Percentiles rank a stretch among this genome's conserved stretches.
Conservation (phyloP, 2,329 filamentous ascomycete genomes). For the Cladosporium sp. region DNA sequence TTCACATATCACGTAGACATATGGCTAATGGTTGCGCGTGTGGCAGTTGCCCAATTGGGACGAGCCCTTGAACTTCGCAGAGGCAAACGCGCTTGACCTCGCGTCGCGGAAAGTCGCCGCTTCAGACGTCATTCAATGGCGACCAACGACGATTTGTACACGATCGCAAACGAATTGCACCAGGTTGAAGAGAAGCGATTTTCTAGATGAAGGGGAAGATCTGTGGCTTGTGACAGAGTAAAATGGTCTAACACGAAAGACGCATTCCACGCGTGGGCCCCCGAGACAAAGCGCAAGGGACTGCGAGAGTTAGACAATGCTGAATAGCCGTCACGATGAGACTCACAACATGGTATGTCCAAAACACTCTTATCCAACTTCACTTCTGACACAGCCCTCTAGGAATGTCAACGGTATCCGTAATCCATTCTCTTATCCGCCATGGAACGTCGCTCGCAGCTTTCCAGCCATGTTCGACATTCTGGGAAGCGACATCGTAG, state of each 20-base stretch:
- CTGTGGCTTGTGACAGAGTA: too few relatives aligned
- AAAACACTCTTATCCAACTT: not conserved
- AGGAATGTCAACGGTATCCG: conserved; percentile 54
- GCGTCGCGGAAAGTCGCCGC: conserved; percentile 6
- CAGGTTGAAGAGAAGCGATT: too few relatives aligned
- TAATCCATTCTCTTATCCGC: conserved; percentile 51
- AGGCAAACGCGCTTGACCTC: not conserved
- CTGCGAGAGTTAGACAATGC: not conserved
- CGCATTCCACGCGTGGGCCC: not conserved
- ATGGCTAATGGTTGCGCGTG: not conserved
- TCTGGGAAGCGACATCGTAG: conserved; percentile 84
- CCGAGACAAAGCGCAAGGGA: conserved; percentile 2
- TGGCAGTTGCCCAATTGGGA: not conserved
- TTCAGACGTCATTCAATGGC: conserved; percentile 4
- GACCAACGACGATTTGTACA: not conserved
- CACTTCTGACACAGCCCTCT: conserved; percentile 13
- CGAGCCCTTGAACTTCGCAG: not conserved
- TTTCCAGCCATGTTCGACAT: conserved; percentile 82
- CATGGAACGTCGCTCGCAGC: conserved; percentile 46
- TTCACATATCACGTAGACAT: not conserved
- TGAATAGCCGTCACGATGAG: conserved; percentile 24
- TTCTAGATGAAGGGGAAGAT: too few relatives aligned
- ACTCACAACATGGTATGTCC: conserved; percentile 33
- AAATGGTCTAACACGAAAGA: not conserved
- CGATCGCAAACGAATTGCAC: too few relatives aligned